Percentiles rank a stretch among this genome's conserved stretches.
phyloP scores from a whole-genome alignment of 1,139 yeast species.

The Blastobotrys ciferrii region DNA sequence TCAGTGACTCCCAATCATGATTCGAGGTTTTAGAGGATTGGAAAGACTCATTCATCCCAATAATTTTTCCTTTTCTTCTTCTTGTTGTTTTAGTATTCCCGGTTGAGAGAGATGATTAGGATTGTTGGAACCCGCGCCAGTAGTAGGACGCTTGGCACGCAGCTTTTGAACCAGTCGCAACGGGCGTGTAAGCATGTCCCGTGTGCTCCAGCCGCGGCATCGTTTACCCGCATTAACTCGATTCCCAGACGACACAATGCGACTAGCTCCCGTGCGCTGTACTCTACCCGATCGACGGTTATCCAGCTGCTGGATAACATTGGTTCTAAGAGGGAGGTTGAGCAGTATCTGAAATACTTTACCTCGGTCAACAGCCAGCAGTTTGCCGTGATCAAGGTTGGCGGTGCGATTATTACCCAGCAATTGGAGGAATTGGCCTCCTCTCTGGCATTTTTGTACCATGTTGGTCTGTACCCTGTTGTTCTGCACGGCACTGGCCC shows the following conservation, averaged over 20 bases:
- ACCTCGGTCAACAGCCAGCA: conserved; percentile 92
- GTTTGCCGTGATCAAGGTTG: conserved; percentile 97
- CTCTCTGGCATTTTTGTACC: conserved; percentile 91
- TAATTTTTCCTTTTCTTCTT: background rate
- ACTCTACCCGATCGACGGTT: conserved; percentile 86
- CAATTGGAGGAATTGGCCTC: conserved; percentile 91
- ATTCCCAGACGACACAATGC: conserved; percentile 4
- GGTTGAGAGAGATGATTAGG: background rate
- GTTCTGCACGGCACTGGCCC: conserved; percentile 99
- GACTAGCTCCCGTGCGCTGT: conserved; percentile 6
- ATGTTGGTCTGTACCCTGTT: conserved; percentile 94
- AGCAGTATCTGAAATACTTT: conserved; percentile 92
- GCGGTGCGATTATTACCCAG: conserved; percentile 97
- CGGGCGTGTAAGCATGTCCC: background rate
- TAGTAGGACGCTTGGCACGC: background rate
- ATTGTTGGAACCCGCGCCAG: conserved; percentile 6
- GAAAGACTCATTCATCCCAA: conserved; percentile 6
- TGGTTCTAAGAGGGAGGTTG: conserved; percentile 96
- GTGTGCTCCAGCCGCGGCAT: conserved; percentile 7
- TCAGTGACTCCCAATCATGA: background rate
- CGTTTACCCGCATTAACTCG: conserved; percentile 3
- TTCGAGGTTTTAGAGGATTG: background rate
- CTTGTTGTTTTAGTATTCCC: background rate
- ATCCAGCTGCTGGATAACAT: conserved; percentile 91
- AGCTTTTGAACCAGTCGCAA: conserved; percentile 2